Percentiles rank a stretch among this genome's conserved stretches.
phyloP scores from a whole-genome alignment of 2,329 filamentous ascomycete genomes.

The Spiromastix sp. region DNA sequence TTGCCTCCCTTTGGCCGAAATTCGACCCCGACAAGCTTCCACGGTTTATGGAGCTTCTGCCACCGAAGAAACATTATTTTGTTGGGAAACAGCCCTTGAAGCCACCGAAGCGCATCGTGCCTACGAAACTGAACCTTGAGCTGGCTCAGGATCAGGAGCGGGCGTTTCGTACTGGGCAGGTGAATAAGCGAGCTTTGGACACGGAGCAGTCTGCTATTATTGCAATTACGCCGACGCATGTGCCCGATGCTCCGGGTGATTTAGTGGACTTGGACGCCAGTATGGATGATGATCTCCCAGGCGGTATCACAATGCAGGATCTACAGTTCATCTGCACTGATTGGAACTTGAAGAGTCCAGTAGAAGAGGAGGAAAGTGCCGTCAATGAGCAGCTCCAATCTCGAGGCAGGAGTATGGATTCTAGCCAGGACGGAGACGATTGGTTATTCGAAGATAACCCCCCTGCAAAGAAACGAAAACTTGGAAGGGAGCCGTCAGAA shows the following conservation, averaged over 20 bases:
- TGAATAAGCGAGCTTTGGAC: conserved; percentile 39
- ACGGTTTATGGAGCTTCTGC: conserved; percentile 72
- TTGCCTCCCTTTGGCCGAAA: conserved; percentile 69
- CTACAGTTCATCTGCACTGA: conserved; percentile 78
- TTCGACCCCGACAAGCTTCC: conserved; percentile 68
- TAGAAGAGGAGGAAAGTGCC: conserved; percentile 23
- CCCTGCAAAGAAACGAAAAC: conserved; percentile 58
- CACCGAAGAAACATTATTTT: conserved; percentile 67
- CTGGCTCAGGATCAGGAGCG: conserved; percentile 79
- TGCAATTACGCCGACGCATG: conserved; percentile 32
- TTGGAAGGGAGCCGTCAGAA: conserved; percentile 34
- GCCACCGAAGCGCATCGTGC: conserved; percentile 69
- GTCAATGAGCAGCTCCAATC: conserved; percentile 8
- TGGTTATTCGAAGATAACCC: conserved; percentile 38
- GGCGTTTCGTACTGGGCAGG: conserved; percentile 59
- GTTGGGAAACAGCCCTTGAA: conserved; percentile 69
- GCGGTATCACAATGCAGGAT: conserved; percentile 67
- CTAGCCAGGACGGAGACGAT: conserved; percentile 30
- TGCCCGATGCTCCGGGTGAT: conserved; percentile 39
- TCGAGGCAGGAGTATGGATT: conserved; percentile 17
- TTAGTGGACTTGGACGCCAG: conserved; percentile 41
- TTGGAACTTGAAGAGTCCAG: conserved; percentile 59
- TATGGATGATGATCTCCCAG: conserved; percentile 53
- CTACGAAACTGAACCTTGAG: conserved; percentile 81
- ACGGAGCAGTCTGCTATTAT: conserved; percentile 49